Base-by-base conservation (phyloP, 495 filamentous ascomycete species). In the Penicillium roqueforti region DNA sequence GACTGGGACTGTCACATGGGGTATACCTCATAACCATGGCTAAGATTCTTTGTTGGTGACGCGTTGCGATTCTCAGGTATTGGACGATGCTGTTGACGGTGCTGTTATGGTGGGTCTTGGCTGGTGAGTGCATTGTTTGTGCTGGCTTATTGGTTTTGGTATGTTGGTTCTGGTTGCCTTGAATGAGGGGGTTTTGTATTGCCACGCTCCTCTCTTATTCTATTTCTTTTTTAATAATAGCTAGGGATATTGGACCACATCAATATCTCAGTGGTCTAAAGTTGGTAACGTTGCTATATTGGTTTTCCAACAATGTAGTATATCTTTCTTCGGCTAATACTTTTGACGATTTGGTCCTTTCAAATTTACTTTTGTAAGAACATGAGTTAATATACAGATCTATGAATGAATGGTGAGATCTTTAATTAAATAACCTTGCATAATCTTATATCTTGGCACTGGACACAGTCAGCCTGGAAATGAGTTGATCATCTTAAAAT, bases 371-470 rank as follows among this genome's bases (percentile, higher is more conserved):
- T 8, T 3, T 16, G 32, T 16, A 6, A n/a, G 14, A 36, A 46
- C 7, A 46, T 32, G 43, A n/a, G 19, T 18, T 6, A 5, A 14
- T 11, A 47, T n/a, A n/a, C 18, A 47, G 31, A 25, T 47, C 31
- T 22, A 8, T 32, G 28, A 32, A 32, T 4, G 25, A 14, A 38
- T 16, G 28, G 49, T 51, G 26, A 51, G 49, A 51, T 43, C 49
- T 51, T 51, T 42, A 51, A 51, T 31, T 34, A 32, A 43, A 42
- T 41, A 14, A 2, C 49, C 28, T 29, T 51, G 49, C 49, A 51
- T 34, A 20, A 42, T 41, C 39, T 43, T 23, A 51, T 14, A 16
- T 32, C 49, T 51, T 51, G 49, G 49, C 49, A 42, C 8, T 22
- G 1, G 47, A 49, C 18, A 37, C n/a, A 36, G 1, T 36, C 13